These are phyloP conservation scores for Diddensiella caesifluorescens DNA, from an alignment of 805 yeast species.

Conservation along the genomic window DNA sequence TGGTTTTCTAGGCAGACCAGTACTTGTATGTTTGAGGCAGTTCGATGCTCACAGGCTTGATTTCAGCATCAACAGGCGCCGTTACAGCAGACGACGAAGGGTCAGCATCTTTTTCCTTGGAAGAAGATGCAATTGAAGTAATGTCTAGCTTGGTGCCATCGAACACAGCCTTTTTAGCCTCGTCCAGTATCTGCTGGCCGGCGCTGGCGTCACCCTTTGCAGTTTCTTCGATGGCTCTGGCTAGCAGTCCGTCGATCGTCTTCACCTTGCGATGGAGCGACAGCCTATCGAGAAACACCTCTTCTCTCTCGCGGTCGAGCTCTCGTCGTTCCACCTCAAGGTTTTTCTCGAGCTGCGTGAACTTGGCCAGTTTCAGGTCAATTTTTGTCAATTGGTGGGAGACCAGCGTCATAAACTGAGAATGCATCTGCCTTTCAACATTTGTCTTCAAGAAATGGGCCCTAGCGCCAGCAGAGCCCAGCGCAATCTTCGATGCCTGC, in stretches of 20 bases:
- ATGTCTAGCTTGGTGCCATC: conserved; percentile 13
- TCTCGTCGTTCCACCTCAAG: conserved; percentile 41
- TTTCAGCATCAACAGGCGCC: conserved; percentile 33
- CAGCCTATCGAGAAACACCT: conserved; percentile 62
- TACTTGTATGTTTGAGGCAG: conserved; percentile 59
- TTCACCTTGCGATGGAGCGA: conserved; percentile 55
- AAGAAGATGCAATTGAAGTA: conserved; percentile 7
- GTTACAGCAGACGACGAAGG: conserved; percentile 21
- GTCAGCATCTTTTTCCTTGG: conserved; percentile 12
- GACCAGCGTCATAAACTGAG: conserved; percentile 56
- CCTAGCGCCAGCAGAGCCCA: conserved; percentile 73
- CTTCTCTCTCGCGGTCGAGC: conserved; percentile 38
- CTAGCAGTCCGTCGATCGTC: conserved; percentile 48
- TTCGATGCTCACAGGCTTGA: conserved; percentile 54
- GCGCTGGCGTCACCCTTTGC: conserved; percentile 9
- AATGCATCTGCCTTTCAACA: conserved; percentile 66
- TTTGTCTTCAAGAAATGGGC: conserved; percentile 72
- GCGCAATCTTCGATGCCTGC: conserved; percentile 62
- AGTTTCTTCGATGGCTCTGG: conserved; percentile 38
- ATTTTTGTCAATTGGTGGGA: conserved; percentile 69
- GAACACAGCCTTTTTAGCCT: conserved; percentile 15
- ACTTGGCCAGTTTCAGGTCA: conserved; percentile 62
- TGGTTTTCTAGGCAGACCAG: conserved; percentile 49
- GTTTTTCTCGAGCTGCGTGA: conserved; percentile 59
- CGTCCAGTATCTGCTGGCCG: conserved; percentile 24